Conservation (phyloP, 345 rosid genomes). For the Excoecaria cochinchinensis region DNA sequence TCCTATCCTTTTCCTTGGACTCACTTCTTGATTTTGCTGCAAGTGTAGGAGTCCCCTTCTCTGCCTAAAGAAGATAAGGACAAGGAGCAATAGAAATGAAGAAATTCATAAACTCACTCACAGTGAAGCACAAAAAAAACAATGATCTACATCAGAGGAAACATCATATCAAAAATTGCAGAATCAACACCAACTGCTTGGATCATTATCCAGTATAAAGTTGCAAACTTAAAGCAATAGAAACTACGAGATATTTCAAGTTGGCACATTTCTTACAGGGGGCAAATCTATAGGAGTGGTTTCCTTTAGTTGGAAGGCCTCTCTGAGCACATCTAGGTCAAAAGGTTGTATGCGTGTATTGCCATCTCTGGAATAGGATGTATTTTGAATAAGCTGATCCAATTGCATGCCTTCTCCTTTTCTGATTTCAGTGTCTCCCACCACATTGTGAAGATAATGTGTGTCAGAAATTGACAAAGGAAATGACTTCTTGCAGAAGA, state of each 20-base stretch:
- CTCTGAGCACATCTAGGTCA: slow-evolving; percentile 34
- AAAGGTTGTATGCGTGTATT: slow-evolving; percentile 27
- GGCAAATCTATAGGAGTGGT: slow-evolving; percentile 26
- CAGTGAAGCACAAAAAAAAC: background rate
- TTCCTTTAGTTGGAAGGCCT: slow-evolving; percentile 39
- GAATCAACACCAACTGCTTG: background rate
- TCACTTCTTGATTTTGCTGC: slow-evolving; percentile 68
- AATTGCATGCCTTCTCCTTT: slow-evolving; percentile 40
- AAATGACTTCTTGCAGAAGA: slow-evolving; percentile 37
- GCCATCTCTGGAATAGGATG: slow-evolving; percentile 20
- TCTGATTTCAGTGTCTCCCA: slow-evolving; percentile 42
- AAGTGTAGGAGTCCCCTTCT: slow-evolving; percentile 74
- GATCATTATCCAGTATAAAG: background rate
- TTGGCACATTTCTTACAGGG: slow-evolving; percentile 22
- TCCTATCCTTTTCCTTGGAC: slow-evolving; percentile 81
- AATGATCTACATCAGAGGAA: background rate
- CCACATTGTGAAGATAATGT: slow-evolving; percentile 38
- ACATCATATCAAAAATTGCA: background rate
- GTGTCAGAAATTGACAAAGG: slow-evolving; percentile 34
- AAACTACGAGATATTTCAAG: background rate
- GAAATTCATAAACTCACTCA: background rate
- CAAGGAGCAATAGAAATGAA: background rate
- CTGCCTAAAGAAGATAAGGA: slow-evolving; percentile 41
- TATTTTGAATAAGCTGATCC: slow-evolving; percentile 35
- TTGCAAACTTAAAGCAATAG: background rate